Conservation (phyloP, 2,329 filamentous ascomycete genomes). For the Trichoderma asperellum region DNA sequence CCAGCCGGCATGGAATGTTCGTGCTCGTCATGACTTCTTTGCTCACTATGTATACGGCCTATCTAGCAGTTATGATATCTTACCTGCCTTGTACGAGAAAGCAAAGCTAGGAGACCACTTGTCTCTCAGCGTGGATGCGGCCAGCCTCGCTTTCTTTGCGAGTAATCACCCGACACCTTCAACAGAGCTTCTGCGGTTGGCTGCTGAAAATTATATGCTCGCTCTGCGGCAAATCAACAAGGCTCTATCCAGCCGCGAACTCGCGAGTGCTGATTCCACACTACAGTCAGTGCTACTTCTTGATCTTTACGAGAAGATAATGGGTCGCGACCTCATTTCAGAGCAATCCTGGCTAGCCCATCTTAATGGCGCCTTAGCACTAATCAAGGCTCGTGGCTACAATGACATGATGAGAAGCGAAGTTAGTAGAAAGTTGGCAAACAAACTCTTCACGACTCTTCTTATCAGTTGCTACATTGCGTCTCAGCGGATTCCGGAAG, state of each 20-base stretch:
- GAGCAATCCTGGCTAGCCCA: conserved; percentile 33
- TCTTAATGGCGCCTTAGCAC: conserved; percentile 31
- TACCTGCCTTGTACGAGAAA: conserved; percentile 31
- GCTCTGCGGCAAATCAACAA: conserved; percentile 23
- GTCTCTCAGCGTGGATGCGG: conserved; percentile 35
- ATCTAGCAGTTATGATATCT: conserved; percentile 33
- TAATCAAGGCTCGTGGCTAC: conserved; percentile 30
- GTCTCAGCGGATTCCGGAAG: conserved; percentile 28
- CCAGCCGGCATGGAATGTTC: conserved; percentile 31
- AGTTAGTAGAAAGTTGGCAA: conserved; percentile 26
- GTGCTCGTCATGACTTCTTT: conserved; percentile 35
- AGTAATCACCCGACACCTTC: conserved; percentile 9
- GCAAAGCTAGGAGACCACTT: conserved; percentile 29
- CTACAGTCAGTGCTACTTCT: conserved; percentile 36
- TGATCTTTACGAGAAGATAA: conserved; percentile 38
- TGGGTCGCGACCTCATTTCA: conserved; percentile 26
- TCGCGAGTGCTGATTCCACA: conserved; percentile 28
- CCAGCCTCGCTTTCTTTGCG: conserved; percentile 35
- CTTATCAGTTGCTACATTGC: conserved; percentile 25
- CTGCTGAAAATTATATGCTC: conserved; percentile 22
- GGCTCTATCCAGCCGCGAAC: conserved; percentile 11
- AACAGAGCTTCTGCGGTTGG: conserved; percentile 20
- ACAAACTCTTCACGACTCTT: conserved; percentile 30
- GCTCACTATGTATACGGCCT: conserved; percentile 34
- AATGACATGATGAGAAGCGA: conserved; percentile 25